A percentile compares a stretch with the other conserved stretches of the same genome.
Conservation (phyloP, 2,329 filamentous ascomycete species). For the Lasiodiplodia gonubiensis region DNA sequence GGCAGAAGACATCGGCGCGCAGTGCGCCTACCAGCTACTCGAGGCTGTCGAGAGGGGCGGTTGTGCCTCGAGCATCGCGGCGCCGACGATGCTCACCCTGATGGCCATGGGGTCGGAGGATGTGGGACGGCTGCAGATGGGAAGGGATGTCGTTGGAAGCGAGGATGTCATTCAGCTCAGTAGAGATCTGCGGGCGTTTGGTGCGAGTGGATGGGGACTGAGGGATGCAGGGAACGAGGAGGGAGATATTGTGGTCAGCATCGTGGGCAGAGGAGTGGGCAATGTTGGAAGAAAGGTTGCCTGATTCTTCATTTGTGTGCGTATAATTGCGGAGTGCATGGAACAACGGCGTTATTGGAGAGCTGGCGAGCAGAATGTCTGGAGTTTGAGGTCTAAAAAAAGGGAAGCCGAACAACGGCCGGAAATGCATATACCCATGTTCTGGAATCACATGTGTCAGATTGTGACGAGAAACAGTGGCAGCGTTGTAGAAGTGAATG, state of each 20-base stretch:
- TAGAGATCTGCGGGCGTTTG: constrained; percentile 86
- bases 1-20: constrained; percentile 87
- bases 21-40: constrained; percentile 86
- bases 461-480: neutral
- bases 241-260: constrained; percentile 80
- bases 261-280: constrained; percentile 91
- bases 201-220: constrained; percentile 88
- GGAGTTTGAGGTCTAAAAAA: constrained; percentile 25
- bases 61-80: constrained; percentile 75
- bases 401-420: neutral
- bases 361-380: neutral
- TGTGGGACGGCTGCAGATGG: constrained; percentile 83
- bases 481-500: neutral
- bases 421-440: constrained; percentile 25
- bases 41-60: constrained; percentile 83
- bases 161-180: constrained; percentile 81
- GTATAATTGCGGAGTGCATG: neutral
- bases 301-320: constrained; percentile 37
- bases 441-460: neutral
- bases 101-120: constrained; percentile 99
- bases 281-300: constrained; percentile 93
- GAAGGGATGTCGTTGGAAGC: constrained; percentile 78
- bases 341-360: neutral
- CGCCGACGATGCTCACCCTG: constrained; percentile 76
- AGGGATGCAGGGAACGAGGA: constrained; percentile 68